Evolutionary conservation across 2,329 filamentous ascomycete genomes (phyloP).

Genomic region (Neocucurbitaria cava): DNA sequence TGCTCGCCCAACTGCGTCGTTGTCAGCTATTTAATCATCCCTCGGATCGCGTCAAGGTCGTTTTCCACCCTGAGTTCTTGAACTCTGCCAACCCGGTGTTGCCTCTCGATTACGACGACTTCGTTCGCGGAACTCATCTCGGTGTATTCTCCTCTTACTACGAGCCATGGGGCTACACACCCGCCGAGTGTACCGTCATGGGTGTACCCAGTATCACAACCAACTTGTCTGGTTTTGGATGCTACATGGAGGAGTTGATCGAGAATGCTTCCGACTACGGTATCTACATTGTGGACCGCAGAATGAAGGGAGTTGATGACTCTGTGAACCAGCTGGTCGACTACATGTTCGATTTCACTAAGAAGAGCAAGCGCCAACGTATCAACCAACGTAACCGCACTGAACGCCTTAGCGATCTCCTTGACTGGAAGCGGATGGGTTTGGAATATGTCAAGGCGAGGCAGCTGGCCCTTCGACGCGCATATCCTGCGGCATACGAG

Average conservation of each 20-base stretch:
- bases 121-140: slow-evolving; percentile 94
- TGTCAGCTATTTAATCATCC: slow-evolving; percentile 98
- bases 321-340: slow-evolving; percentile 93
- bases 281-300: slow-evolving; percentile 97
- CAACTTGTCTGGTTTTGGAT: slow-evolving; percentile 96
- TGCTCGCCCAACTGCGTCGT: slow-evolving; percentile 92
- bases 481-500: slow-evolving; percentile 86
- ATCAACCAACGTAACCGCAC: slow-evolving; percentile 99
- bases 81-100: slow-evolving; percentile 95
- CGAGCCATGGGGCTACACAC: slow-evolving; percentile 98
- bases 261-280: slow-evolving; percentile 98
- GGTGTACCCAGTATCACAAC: slow-evolving; percentile 98
- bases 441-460: slow-evolving; percentile 99
- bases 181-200: slow-evolving; percentile 98
- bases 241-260: slow-evolving; percentile 99
- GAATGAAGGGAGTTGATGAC: slow-evolving; percentile 94
- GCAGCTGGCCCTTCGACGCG: slow-evolving; percentile 87
- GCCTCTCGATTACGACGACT: slow-evolving; percentile 97
- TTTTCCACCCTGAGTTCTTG: slow-evolving; percentile 98
- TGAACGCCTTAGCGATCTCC: slow-evolving; percentile 88
- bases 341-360: slow-evolving; percentile 92
- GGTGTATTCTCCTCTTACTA: slow-evolving; percentile 98
- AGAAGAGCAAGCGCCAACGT: slow-evolving; percentile 91
- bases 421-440: slow-evolving; percentile 99
- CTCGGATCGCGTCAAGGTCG: slow-evolving; percentile 91